Conservation (phyloP, 257 asterid species). For the Thymus quinquecostatus region DNA sequence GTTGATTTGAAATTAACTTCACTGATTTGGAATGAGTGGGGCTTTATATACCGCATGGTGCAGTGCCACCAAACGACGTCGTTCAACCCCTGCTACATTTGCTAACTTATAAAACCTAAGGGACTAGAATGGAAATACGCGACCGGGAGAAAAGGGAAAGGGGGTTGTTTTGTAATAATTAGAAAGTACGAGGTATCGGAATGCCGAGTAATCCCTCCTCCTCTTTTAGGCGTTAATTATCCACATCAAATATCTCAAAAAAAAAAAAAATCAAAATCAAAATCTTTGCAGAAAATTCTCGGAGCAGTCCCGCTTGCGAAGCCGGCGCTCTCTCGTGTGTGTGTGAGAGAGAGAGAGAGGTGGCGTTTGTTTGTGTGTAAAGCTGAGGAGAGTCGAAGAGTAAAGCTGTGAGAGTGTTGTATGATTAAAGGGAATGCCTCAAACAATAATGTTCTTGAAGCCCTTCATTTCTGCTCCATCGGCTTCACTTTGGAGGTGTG, state of each 20-base stretch:
- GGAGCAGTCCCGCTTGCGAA: constrained; percentile 34
- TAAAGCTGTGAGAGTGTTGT: constrained; percentile 17
- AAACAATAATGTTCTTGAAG: constrained; percentile 59
- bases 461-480: constrained; percentile 72
- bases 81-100: too few species aligned
- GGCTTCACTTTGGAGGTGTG: constrained; percentile 61
- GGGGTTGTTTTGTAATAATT: not conserved
- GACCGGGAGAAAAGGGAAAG: not conserved
- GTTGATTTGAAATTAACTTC: too few species aligned
- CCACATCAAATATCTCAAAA: constrained; percentile 42
- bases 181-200: constrained; percentile 14
- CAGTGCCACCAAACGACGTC: too few species aligned
- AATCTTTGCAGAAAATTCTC: constrained; percentile 23
- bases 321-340: constrained; percentile 1
- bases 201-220: not conserved
- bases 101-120: not conserved
- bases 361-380: constrained; percentile 5
- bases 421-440: constrained; percentile 49
- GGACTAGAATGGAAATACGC: not conserved
- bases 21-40: too few species aligned
- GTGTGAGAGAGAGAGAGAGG: not conserved
- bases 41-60: too few species aligned
- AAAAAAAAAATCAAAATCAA: not conserved
- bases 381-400: constrained; percentile 24
- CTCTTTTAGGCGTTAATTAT: constrained; percentile 33